Conservation (phyloP, 257 asterid species). For the Capsicum chinense region DNA sequence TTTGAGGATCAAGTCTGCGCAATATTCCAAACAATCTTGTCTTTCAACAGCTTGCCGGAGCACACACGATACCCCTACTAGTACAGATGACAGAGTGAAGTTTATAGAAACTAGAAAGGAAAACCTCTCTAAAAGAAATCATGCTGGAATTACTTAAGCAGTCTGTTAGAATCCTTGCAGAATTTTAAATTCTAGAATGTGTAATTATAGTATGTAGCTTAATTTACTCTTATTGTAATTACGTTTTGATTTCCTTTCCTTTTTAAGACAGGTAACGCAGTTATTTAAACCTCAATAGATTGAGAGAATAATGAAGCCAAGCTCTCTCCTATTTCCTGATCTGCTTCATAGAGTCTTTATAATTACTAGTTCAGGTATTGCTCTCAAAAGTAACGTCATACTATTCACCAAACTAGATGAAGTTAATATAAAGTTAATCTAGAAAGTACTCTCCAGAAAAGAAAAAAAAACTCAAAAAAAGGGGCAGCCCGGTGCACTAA, state of each 20-base stretch:
- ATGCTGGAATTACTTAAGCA: too few relatives aligned
- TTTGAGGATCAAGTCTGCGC: background rate
- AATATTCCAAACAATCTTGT: background rate
- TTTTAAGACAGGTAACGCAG: background rate
- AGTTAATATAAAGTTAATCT: background rate
- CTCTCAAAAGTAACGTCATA: background rate
- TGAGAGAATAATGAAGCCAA: background rate
- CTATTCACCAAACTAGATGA: slow-evolving; percentile 18
- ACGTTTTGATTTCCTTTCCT: too few relatives aligned
- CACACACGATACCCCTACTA: background rate
- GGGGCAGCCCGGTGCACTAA: too few relatives aligned
- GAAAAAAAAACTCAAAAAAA: too few relatives aligned
- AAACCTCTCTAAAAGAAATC: background rate
- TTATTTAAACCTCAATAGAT: background rate
- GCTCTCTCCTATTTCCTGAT: background rate
- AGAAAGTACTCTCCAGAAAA: background rate
- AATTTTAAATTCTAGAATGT: too few relatives aligned
- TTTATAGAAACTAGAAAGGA: slow-evolving; percentile 15
- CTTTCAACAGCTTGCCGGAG: background rate
- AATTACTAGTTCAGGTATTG: background rate
- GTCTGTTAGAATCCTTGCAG: too few relatives aligned
- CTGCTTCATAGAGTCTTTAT: background rate
- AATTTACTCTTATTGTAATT: too few relatives aligned
- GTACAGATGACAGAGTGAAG: background rate
- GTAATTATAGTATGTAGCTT: too few relatives aligned